A percentile compares a stretch with the other conserved stretches of the same genome.
phyloP scores from a whole-genome alignment of 441 rosid species.

The Erodium trifolium region DNA sequence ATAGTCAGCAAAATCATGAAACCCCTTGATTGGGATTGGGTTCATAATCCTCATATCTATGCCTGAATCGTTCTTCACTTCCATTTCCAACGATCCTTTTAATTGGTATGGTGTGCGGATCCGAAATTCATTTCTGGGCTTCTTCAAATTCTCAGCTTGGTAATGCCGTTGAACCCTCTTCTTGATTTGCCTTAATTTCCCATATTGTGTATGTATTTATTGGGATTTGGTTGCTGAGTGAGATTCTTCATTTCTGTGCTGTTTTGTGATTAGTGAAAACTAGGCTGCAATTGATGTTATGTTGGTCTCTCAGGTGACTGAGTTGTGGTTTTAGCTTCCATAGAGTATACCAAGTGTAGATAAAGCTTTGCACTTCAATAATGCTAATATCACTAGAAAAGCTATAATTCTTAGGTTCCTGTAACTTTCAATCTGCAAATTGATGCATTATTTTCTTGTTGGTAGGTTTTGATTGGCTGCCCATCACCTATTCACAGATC shows the following conservation, averaged over 20 bases:
- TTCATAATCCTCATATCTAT: neutral
- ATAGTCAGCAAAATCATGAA: neutral
- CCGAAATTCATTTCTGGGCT: neutral
- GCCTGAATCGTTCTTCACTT: neutral
- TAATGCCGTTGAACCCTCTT: neutral
- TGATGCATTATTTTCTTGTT: neutral
- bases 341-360: neutral
- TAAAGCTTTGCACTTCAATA: too few species aligned
- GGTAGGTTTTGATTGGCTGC: neutral
- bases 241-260: neutral
- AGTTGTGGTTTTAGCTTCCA: neutral
- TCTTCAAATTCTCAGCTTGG: neutral
- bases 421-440: neutral
- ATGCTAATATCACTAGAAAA: neutral
- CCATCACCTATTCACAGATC: neutral
- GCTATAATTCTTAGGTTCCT: neutral
- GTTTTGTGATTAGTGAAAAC: neutral
- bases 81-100: conserved; percentile 1
- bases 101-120: neutral
- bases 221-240: neutral
- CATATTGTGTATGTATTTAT: neutral
- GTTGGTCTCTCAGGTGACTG: too few species aligned
- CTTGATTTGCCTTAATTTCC: neutral
- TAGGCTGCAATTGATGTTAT: neutral
- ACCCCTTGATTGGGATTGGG: neutral